phyloP scores from a whole-genome alignment of 2,329 filamentous ascomycete species.

The Exophiala viscosa region DNA sequence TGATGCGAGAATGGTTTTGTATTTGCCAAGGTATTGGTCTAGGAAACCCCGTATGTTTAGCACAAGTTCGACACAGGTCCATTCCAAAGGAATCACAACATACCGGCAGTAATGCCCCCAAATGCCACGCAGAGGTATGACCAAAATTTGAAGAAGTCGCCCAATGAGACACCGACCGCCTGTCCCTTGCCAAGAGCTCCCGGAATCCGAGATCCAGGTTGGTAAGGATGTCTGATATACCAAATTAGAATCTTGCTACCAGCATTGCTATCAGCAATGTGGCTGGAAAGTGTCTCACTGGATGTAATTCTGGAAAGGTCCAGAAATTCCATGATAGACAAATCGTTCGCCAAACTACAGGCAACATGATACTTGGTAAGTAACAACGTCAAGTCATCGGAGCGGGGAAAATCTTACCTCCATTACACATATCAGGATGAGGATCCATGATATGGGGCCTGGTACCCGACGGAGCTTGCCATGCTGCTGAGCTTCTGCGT shows the following conservation, averaged over 20 bases:
- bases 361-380: background rate
- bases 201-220: background rate
- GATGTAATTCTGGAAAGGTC: background rate
- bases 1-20: constrained; percentile 57
- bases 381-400: background rate
- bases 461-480: background rate
- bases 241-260: background rate
- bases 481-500: background rate
- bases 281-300: background rate
- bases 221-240: background rate
- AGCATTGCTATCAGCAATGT: no score
- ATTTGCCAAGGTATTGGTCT: constrained; percentile 55
- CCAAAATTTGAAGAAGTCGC: background rate
- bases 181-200: constrained; percentile 32
- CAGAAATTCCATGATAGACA: background rate
- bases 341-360: background rate
- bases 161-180: background rate
- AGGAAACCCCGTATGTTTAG: constrained; percentile 29
- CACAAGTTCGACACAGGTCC: background rate
- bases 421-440: background rate
- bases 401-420: background rate
- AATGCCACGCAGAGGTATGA: background rate
- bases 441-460: background rate
- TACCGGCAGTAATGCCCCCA: background rate
- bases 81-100: no score